phyloP scores from a whole-genome alignment of 2,329 filamentous ascomycete genomes.

The Cordyceps cicadae region DNA sequence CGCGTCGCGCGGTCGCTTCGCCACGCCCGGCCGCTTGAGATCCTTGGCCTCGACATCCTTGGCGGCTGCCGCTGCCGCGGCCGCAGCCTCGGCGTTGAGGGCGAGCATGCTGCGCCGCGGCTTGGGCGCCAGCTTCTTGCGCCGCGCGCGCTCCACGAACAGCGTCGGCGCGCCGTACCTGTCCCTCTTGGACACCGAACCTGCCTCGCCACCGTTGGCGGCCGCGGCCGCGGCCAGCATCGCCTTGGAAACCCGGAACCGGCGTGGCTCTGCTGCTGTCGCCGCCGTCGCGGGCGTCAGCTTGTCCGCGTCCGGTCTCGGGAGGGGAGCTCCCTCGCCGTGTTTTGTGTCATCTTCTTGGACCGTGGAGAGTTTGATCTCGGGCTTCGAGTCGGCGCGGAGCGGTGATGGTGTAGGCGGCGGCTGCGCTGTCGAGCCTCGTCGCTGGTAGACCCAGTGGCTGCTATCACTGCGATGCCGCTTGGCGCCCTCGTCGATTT shows the following conservation, averaged over 20 bases:
- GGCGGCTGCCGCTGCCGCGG: not conserved
- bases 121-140: constrained; percentile 22
- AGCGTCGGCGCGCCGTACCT: constrained; percentile 36
- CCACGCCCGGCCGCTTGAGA: constrained; percentile 27
- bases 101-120: constrained; percentile 16
- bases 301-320: constrained; percentile 9
- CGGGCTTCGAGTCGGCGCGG: constrained; percentile 25
- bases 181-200: constrained; percentile 32
- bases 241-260: constrained; percentile 48
- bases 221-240: constrained; percentile 29
- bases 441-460: constrained; percentile 47
- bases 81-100: not conserved
- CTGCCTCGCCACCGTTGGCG: constrained; percentile 14
- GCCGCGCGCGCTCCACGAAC: constrained; percentile 47
- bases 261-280: constrained; percentile 32
- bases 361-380: constrained; percentile 41
- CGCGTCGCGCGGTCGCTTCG: constrained; percentile 17
- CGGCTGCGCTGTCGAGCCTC: constrained; percentile 26
- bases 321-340: not conserved
- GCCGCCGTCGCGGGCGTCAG: constrained; percentile 10
- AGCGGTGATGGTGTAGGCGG: constrained; percentile 17
- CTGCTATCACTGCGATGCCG: constrained; percentile 41
- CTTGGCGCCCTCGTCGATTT: constrained; percentile 45
- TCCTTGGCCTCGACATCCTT: constrained; percentile 17
- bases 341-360: constrained; percentile 21